Evolutionary conservation across 257 asterid species (phyloP).

Genomic region (Solanum infundibuliforme): DNA sequence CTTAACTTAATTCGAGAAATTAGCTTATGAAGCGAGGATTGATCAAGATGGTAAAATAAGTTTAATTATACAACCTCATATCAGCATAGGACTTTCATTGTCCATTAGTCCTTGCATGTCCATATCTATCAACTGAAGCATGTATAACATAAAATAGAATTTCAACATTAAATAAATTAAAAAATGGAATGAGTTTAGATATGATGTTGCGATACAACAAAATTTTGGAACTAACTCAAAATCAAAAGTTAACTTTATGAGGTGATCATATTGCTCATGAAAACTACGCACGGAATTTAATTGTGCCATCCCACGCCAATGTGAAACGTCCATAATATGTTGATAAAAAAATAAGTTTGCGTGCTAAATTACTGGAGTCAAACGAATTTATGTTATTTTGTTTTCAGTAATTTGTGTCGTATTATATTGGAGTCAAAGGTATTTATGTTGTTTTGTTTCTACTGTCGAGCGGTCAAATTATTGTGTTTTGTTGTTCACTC

Average conservation of each 20-base stretch:
- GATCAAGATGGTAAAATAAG: too few relatives aligned
- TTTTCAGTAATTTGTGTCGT: too few relatives aligned
- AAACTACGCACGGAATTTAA: not conserved
- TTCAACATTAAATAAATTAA: not conserved
- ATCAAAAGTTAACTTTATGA: not conserved
- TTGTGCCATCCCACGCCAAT: not conserved
- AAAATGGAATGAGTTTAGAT: not conserved
- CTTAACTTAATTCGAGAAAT: not conserved
- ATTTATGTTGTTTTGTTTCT: too few relatives aligned
- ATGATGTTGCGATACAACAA: fast-evolving
- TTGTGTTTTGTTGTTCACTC: too few relatives aligned
- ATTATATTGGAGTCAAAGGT: too few relatives aligned
- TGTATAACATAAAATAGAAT: not conserved
- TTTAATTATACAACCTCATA: too few relatives aligned
- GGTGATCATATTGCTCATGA: not conserved
- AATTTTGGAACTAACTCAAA: not conserved
- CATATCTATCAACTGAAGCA: not conserved
- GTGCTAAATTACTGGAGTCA: not conserved
- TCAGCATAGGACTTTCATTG: not conserved
- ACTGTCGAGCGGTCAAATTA: too few relatives aligned
- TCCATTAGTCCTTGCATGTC: not conserved
- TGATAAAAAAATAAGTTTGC: not conserved
- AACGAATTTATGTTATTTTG: too few relatives aligned
- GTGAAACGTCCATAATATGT: not conserved
- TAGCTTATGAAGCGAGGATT: not conserved